Conservation (phyloP, 768 basidiomycete genomes). For the Mycena chlorophos region DNA sequence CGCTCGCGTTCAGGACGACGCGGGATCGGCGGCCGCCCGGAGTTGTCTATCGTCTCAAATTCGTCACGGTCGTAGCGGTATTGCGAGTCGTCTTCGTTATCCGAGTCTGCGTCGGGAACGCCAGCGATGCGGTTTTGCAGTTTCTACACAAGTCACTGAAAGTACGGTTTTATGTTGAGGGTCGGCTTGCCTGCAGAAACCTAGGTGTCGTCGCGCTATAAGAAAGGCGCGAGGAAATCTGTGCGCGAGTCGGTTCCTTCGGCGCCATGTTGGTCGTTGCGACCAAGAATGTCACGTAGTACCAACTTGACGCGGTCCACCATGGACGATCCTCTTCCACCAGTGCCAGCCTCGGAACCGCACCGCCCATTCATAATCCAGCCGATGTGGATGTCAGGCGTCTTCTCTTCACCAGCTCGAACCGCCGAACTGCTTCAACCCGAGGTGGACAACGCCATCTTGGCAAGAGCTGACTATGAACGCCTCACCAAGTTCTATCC, state of each 20-base stretch:
- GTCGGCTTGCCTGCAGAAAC: constrained; percentile 10
- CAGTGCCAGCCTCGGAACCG: too few relatives aligned
- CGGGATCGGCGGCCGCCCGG: constrained; percentile 73
- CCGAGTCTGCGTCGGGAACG: constrained; percentile 46
- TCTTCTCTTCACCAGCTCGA: background rate
- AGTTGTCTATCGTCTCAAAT: constrained; percentile 61
- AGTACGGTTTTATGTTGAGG: background rate
- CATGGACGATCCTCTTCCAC: too few relatives aligned
- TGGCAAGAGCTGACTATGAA: too few relatives aligned
- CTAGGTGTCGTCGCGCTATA: constrained; percentile 60
- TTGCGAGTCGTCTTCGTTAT: constrained; percentile 42
- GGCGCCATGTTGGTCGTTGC: constrained; percentile 37
- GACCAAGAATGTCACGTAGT: background rate
- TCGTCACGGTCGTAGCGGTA: too few relatives aligned
- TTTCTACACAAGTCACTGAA: constrained; percentile 43
- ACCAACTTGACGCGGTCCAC: background rate
- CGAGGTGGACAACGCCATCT: too few relatives aligned
- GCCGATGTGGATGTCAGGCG: background rate
- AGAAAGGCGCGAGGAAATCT: constrained; percentile 68
- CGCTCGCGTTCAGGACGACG: constrained; percentile 62
- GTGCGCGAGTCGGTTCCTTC: constrained; percentile 69
- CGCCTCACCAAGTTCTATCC: too few relatives aligned
- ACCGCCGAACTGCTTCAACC: constrained; percentile 2
- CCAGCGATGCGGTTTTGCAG: constrained; percentile 66
- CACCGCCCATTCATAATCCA: too few relatives aligned